Percentiles rank a stretch among this genome's conserved stretches.
Conservation (phyloP, 1,284 basidiomycete species). For the Ceratobasidium theobromae region DNA sequence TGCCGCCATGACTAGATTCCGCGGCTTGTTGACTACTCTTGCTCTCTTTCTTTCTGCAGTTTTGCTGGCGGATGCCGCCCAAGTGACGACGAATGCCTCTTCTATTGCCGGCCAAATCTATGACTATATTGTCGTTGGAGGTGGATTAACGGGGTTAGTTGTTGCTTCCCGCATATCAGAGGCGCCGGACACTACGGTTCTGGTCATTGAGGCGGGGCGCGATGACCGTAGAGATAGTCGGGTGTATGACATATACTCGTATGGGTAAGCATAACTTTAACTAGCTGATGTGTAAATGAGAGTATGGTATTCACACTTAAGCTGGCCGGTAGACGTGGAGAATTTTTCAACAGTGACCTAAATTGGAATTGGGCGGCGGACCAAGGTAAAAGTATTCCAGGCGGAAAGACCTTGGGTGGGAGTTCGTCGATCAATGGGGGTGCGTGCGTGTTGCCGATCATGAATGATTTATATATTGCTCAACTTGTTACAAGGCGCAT, state of each 20-base stretch:
- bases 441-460: conserved; percentile 44
- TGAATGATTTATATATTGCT: no score
- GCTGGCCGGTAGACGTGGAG: neutral
- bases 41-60: neutral
- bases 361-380: conserved; percentile 55
- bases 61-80: neutral
- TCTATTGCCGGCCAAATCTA: conserved; percentile 44
- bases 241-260: conserved; percentile 55
- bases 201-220: conserved; percentile 61
- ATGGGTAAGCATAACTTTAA: conserved; percentile 39
- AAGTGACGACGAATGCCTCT: conserved; percentile 20
- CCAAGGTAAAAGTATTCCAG: conserved; percentile 49
- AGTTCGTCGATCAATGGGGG: conserved; percentile 62
- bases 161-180: conserved; percentile 63
- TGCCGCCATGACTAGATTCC: no score
- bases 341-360: conserved; percentile 51
- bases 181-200: conserved; percentile 52
- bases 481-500: neutral
- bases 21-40: neutral
- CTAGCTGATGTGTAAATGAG: neutral
- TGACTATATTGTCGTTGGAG: conserved; percentile 70
- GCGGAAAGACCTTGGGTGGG: conserved; percentile 62
- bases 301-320: neutral
- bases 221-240: conserved; percentile 52
- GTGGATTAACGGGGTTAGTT: conserved; percentile 61